Conservation (phyloP, 139 green algal species). For the Picochlorum sp. region DNA sequence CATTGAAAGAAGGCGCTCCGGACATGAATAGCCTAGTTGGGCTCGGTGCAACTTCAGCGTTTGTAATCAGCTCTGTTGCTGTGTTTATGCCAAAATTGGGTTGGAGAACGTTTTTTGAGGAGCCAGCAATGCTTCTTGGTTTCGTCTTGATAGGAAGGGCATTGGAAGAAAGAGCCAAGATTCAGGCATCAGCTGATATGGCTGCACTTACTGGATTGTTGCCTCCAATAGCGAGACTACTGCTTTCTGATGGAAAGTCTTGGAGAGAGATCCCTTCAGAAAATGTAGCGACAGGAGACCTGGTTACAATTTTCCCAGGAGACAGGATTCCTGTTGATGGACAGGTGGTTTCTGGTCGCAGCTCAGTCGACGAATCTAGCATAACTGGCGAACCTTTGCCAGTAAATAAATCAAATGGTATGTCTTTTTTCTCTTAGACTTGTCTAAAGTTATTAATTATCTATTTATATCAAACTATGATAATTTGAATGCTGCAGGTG, state of each 20-base stretch:
- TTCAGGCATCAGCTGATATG: constrained; percentile 82
- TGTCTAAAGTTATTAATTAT: constrained; percentile 1
- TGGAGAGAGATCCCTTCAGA: constrained; percentile 56
- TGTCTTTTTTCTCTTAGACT: constrained; percentile 2
- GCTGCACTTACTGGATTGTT: constrained; percentile 77
- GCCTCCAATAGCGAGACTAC: constrained; percentile 58
- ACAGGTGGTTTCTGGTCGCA: constrained; percentile 46
- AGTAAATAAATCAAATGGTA: constrained; percentile 46
- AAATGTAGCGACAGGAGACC: constrained; percentile 45
- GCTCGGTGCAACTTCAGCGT: constrained; percentile 74
- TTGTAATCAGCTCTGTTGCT: constrained; percentile 71
- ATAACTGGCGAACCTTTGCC: constrained; percentile 78
- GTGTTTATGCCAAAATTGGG: constrained; percentile 50
- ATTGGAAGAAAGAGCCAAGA: constrained; percentile 88
- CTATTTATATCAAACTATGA: neutral
- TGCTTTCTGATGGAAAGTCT: constrained; percentile 31
- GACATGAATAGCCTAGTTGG: constrained; percentile 98
- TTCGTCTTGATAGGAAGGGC: constrained; percentile 82
- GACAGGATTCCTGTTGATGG: constrained; percentile 80
- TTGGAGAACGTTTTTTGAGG: constrained; percentile 96
- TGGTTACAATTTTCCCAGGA: constrained; percentile 67
- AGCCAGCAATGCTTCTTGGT: constrained; percentile 93
- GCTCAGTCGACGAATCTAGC: constrained; percentile 61
- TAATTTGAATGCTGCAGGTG: constrained; percentile 22
- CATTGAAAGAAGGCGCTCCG: constrained; percentile 50